Base-by-base conservation (phyloP, 305 asterid species). In the Solanum aculeatissimum region DNA sequence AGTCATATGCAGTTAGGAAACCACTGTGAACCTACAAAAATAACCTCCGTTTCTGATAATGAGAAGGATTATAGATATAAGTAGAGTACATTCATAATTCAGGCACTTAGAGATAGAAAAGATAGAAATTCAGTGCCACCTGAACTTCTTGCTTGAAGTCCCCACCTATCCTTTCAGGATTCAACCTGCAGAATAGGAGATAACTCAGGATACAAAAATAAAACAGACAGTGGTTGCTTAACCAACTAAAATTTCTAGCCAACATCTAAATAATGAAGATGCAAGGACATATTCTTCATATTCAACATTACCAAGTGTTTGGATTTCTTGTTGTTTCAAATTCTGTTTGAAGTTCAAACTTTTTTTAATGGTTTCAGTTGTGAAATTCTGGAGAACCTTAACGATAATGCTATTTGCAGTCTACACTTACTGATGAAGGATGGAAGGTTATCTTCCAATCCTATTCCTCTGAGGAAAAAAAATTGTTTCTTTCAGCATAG, bases 131-230 rank as follows among this genome's bases (percentile, higher is more conserved):
- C 71, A 16, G 45, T 0, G 65, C 45, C 82, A 94, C 99, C 93
- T 97, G 99, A 90, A 94, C 89, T 91, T 97, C 99, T 88, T 92
- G 86, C 93, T 92, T 94, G 92, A 87, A 94, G 88, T 95, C 98
- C 88, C 98, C 98, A 21, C 98, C 98, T 78, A 95, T 92, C 86
- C 99, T 94, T 89, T 97, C 99, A 57, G 99, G 99, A 87, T 97
- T 97, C 85, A 95, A 89, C 89, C 99, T 97, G 94, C 68, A 89
- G 19, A 60, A 87, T 84, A 87, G 83, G 85, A 84, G 29, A 88
- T 84, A 86, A 84, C 82, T 88, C 89, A 89, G 85, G 80, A 84
- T 69, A 38, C 86, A 13, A 55, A 80, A 85, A 58, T 5, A 53
- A 43, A 18, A 66, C 29, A 53, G 40, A 53, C 25, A 38, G 60